These are phyloP conservation scores for Sporothrix euskadiensis DNA, from an alignment of 2,329 filamentous ascomycete genomes.

Conservation along the genomic window DNA sequence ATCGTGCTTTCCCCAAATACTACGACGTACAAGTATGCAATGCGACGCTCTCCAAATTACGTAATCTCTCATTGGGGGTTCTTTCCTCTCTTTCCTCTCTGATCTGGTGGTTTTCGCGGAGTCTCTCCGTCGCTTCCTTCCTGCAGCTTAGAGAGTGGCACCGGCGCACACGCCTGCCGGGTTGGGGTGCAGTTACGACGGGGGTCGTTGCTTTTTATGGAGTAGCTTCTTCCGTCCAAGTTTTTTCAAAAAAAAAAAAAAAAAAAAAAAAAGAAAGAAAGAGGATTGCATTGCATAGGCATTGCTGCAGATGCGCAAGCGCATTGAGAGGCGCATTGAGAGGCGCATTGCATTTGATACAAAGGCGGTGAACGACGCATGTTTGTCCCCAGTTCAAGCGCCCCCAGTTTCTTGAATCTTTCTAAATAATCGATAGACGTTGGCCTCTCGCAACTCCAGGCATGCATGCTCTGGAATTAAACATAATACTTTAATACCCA, in stretches of 20 bases:
- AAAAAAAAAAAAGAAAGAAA: neutral
- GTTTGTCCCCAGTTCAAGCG: neutral
- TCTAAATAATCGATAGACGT: neutral
- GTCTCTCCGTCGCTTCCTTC: neutral
- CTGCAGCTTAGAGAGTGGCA: neutral
- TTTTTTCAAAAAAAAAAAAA: neutral
- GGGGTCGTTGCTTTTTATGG: constrained; percentile 8
- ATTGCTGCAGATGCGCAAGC: neutral
- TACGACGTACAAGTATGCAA: constrained; percentile 17
- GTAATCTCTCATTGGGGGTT: constrained; percentile 10
- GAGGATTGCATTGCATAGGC: neutral
- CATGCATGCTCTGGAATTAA: neutral
- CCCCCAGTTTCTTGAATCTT: neutral
- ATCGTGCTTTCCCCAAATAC: constrained; percentile 7
- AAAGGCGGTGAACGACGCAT: constrained; percentile 17
- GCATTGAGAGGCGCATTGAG: too few relatives aligned
- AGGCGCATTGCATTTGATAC: neutral
- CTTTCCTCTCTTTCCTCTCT: neutral
- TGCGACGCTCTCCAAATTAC: constrained; percentile 23
- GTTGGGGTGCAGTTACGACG: constrained; percentile 17
- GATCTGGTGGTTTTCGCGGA: neutral
- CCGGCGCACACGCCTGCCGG: constrained; percentile 6
- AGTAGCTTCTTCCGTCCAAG: neutral
- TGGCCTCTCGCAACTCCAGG: neutral
- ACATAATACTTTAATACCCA: too few relatives aligned